Evolutionary conservation across 2,329 filamentous ascomycete species (phyloP).

Genomic region (Alternaria consortialis): DNA sequence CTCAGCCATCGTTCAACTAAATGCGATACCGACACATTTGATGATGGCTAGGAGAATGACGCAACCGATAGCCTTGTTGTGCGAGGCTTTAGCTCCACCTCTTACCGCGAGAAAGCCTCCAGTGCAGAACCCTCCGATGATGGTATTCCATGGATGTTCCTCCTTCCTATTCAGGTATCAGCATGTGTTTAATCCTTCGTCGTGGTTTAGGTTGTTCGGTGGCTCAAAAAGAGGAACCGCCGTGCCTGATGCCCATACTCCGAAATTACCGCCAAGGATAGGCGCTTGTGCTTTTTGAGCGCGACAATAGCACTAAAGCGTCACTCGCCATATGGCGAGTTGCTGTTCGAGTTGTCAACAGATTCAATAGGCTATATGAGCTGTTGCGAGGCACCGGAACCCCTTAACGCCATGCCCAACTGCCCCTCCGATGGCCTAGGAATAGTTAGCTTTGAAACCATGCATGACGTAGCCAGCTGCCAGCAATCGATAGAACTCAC

Average conservation of each 20-base stretch:
- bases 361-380: constrained; percentile 87
- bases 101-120: constrained; percentile 84
- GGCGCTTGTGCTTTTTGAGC: constrained; percentile 98
- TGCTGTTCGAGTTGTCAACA: constrained; percentile 18
- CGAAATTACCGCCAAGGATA: constrained; percentile 95
- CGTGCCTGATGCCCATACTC: constrained; percentile 77
- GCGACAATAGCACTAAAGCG: constrained; percentile 92
- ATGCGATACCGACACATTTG: constrained; percentile 94
- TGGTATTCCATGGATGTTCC: constrained; percentile 98
- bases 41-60: constrained; percentile 93
- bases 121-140: constrained; percentile 96
- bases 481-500: constrained; percentile 63
- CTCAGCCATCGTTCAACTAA: constrained; percentile 91
- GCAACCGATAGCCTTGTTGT: constrained; percentile 95
- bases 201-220: neutral
- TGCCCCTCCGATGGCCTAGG: constrained; percentile 49
- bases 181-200: neutral
- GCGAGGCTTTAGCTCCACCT: constrained; percentile 87
- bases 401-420: neutral
- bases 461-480: constrained; percentile 15
- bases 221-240: neutral
- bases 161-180: constrained; percentile 66
- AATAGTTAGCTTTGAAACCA: constrained; percentile 1
- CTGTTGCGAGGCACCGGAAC: constrained; percentile 44
- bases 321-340: constrained; percentile 79